phyloP scores from a whole-genome alignment of 441 rosid genomes.

The Syzygium syzygioides region DNA sequence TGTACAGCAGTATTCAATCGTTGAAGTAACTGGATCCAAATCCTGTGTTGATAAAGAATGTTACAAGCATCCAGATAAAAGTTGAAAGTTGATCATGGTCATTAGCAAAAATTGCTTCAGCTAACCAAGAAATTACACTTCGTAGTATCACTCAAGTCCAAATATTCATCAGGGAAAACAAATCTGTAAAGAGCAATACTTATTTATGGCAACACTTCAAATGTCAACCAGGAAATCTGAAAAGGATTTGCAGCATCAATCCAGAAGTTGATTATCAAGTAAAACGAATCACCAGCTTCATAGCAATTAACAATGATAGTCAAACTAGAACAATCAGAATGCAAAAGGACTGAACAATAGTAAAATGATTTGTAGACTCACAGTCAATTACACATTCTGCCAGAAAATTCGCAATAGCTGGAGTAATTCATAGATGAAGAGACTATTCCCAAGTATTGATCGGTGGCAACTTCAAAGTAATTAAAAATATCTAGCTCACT shows the following conservation, averaged over 20 bases:
- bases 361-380: not conserved
- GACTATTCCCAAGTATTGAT: not conserved
- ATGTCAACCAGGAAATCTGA: not conserved
- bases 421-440: not conserved
- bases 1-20: slow-evolving; percentile 68
- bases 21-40: slow-evolving; percentile 70
- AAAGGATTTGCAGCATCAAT: not conserved
- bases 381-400: not conserved
- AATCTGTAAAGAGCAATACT: not conserved
- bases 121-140: not conserved
- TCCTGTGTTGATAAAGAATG: slow-evolving; percentile 32
- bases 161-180: not conserved
- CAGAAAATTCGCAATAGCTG: not conserved
- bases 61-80: not conserved
- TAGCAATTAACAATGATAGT: not conserved
- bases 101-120: not conserved
- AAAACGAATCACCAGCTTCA: not conserved
- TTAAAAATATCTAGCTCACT: not conserved
- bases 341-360: not conserved
- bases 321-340: not conserved
- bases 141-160: not conserved
- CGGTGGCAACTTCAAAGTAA: not conserved
- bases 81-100: not conserved
- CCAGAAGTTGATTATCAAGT: not conserved
- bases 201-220: not conserved